Conservation (phyloP, 345 rosid species). For the Eucalyptus rudis region DNA sequence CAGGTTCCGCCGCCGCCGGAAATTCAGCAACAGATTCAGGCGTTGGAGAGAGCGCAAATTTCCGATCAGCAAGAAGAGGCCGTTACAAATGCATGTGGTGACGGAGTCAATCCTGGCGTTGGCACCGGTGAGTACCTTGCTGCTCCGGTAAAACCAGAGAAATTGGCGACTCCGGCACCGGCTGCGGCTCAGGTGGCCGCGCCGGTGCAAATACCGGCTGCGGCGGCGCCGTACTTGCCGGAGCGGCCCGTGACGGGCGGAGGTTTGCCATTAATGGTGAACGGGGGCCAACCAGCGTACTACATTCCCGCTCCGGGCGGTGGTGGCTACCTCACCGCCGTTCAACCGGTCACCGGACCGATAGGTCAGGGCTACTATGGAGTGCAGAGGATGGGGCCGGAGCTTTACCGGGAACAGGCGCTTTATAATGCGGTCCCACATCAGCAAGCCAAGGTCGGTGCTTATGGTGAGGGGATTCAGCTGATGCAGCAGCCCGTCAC, state of each 20-base stretch:
- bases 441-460: background rate
- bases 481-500: slow-evolving; percentile 3
- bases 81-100: slow-evolving; percentile 1
- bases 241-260: slow-evolving; percentile 19
- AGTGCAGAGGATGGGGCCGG: slow-evolving; percentile 24
- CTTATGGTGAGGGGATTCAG: slow-evolving; percentile 4
- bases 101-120: slow-evolving; percentile 1
- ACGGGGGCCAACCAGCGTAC: slow-evolving; percentile 29
- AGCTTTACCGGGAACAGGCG: slow-evolving; percentile 23
- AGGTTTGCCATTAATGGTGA: background rate
- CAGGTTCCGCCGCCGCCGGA: background rate
- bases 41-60: slow-evolving; percentile 22
- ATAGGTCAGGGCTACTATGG: slow-evolving; percentile 27
- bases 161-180: background rate
- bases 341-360: slow-evolving; percentile 18
- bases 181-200: slow-evolving; percentile 3
- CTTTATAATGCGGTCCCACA: slow-evolving; percentile 14
- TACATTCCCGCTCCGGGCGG: slow-evolving; percentile 12
- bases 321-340: background rate
- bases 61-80: background rate
- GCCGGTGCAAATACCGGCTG: slow-evolving; percentile 15
- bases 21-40: slow-evolving; percentile 25
- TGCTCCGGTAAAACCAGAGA: background rate
- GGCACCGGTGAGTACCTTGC: slow-evolving; percentile 3
- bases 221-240: slow-evolving; percentile 5